Base-by-base conservation (phyloP, 2,329 filamentous ascomycete genomes). In the Phaeosphaeria sp. region DNA sequence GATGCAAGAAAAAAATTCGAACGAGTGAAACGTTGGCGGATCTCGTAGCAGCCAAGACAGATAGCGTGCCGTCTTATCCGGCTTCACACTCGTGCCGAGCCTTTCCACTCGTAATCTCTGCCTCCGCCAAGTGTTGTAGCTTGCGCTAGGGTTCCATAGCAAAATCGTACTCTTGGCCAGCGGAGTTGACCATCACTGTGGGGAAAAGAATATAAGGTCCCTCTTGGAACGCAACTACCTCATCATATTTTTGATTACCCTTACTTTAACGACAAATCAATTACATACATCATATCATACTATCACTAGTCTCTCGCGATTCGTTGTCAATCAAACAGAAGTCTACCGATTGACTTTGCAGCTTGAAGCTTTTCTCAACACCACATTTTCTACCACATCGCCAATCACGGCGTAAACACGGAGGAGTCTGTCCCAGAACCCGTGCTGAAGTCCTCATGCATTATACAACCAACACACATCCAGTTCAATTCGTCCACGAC, bases 371-470 rank as follows among this genome's bases (percentile, higher is more conserved):
- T 25, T 13, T n/a, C 17, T 22, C 48, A 50, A 11, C 50, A 43
- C 58, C 50, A 46, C 42, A 21, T 20, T 30, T 20, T 15, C 25
- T 10, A 52, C 50, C 44, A 60, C 30, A 15, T 64, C 56, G 67
- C 67, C 67, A 69, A 67, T 60, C 64, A 68, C 65, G 67, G 67
- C 67, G 56, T 64, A 52, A 60, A 56, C 30, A 50, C 54, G 67
- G 67, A 68, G 67, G 66, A 70, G 67, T 69, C 67, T 70, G 67
- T 63, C 63, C 67, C 67, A 64, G 46, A 63, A 62, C 67, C 66
- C 43, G 62, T 69, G 53, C 67, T 70, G 67, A 70, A 68, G 66
- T 70, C 42, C 58, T 60, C 58, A 70, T 70, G 67, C 23, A 66
- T 41, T 59, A 46, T 42, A 61, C 47, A 64, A 17, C 57, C 54